Evolutionary conservation across 352 stramenopile species (phyloP).

Genomic region (Globisporangium okanoganense): DNA sequence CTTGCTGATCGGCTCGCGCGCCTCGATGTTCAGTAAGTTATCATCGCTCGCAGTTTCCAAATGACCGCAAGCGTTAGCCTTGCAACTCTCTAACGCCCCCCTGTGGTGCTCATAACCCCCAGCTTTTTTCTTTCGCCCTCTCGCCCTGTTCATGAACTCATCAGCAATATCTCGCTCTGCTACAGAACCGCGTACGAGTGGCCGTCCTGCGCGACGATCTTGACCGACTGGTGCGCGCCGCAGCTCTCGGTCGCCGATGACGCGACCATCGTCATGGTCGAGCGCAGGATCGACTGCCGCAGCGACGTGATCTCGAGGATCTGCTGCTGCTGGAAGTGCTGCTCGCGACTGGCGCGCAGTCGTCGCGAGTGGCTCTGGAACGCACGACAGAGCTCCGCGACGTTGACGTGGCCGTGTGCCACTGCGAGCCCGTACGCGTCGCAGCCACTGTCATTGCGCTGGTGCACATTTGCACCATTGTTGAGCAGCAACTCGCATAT

Average conservation of each 20-base stretch:
- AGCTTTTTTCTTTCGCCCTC: background rate
- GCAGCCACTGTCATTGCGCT: slow-evolving; percentile 11
- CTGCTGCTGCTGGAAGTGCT: slow-evolving; percentile 8
- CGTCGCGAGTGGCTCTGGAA: slow-evolving; percentile 14
- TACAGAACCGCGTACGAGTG: slow-evolving; percentile 18
- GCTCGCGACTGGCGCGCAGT: slow-evolving; percentile 4
- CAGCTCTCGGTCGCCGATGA: slow-evolving; percentile 11
- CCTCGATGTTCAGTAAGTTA: no score
- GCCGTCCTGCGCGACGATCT: slow-evolving; percentile 15
- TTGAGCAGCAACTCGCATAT: slow-evolving; percentile 47
- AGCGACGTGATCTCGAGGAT: slow-evolving; percentile 7
- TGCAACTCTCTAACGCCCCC: no score
- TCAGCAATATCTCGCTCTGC: background rate
- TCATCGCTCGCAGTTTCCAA: no score
- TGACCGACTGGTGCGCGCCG: slow-evolving; percentile 10
- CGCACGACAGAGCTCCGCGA: slow-evolving; percentile 18
- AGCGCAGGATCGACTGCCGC: slow-evolving; percentile 1
- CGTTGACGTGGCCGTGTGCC: slow-evolving; percentile 11
- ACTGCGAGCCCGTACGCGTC: slow-evolving; percentile 15
- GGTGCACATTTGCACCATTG: slow-evolving; percentile 17
- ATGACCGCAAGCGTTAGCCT: no score
- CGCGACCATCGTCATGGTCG: slow-evolving; percentile 18
- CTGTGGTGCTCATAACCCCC: no score
- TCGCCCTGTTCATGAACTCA: no score
- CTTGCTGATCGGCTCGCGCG: no score